These are phyloP conservation scores for Alternaria sp. DNA, from an alignment of 2,329 filamentous ascomycete species.

Conservation along the genomic window DNA sequence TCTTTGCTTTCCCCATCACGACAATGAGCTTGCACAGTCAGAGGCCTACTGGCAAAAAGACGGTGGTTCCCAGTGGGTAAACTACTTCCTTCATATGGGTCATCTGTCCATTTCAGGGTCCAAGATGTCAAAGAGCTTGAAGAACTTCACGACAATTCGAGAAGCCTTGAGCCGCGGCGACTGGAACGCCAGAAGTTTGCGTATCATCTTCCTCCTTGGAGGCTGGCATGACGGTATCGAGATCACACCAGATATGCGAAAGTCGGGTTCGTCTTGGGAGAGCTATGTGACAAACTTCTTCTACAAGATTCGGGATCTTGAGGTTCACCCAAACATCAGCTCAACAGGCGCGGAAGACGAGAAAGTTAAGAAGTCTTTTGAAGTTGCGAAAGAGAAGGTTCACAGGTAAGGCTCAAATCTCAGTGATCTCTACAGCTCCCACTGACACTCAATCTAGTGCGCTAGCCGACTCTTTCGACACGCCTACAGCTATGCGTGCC, in stretches of 20 bases:
- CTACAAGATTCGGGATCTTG: slow-evolving; percentile 64
- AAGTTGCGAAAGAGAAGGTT: slow-evolving; percentile 65
- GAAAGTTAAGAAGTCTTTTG: slow-evolving; percentile 60
- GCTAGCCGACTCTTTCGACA: slow-evolving; percentile 88
- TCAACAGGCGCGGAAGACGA: slow-evolving; percentile 47
- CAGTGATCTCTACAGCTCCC: not conserved
- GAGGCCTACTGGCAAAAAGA: slow-evolving; percentile 77
- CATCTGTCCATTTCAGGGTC: slow-evolving; percentile 88
- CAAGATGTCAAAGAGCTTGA: slow-evolving; percentile 96
- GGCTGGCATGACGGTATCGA: slow-evolving; percentile 92
- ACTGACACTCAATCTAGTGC: slow-evolving; percentile 52
- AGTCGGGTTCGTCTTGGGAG: slow-evolving; percentile 80
- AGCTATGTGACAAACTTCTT: slow-evolving; percentile 78
- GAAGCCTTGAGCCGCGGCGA: slow-evolving; percentile 75
- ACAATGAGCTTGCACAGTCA: slow-evolving; percentile 86
- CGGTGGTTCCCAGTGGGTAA: slow-evolving; percentile 77
- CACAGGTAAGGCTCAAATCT: slow-evolving; percentile 47
- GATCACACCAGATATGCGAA: slow-evolving; percentile 83
- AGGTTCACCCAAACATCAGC: slow-evolving; percentile 46
- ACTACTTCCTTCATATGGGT: slow-evolving; percentile 96
- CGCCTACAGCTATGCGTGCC: slow-evolving; percentile 78
- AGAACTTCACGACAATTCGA: slow-evolving; percentile 94
- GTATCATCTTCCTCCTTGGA: slow-evolving; percentile 87
- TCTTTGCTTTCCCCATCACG: slow-evolving; percentile 81
- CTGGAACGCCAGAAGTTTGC: slow-evolving; percentile 81